These are phyloP conservation scores for Oryza officinalis DNA, from an alignment of 176 grass and related monocot species.

Conservation along the genomic window DNA sequence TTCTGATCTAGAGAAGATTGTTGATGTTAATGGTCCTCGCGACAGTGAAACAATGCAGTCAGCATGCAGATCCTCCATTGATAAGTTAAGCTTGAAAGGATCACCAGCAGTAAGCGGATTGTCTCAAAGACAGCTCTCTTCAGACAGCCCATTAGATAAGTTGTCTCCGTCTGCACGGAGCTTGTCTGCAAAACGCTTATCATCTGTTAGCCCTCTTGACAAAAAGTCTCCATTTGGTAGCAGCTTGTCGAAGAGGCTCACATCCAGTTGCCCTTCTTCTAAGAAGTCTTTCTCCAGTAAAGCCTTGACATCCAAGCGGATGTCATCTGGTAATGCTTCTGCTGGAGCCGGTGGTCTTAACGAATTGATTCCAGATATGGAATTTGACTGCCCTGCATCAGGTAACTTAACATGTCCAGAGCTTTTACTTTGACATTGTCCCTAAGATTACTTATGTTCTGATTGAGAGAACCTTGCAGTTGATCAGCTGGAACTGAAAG, in stretches of 20 bases:
- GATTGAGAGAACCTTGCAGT: slow-evolving; percentile 38
- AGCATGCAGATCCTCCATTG: slow-evolving; percentile 10
- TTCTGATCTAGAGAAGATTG: slow-evolving; percentile 22
- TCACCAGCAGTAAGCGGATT: neutral
- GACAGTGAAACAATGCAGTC: slow-evolving; percentile 14
- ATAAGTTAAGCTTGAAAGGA: slow-evolving; percentile 10
- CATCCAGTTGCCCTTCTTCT: slow-evolving; percentile 34
- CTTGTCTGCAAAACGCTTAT: slow-evolving; percentile 32
- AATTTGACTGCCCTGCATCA: neutral
- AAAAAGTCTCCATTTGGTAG: slow-evolving; percentile 29
- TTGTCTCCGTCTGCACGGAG: slow-evolving; percentile 6
- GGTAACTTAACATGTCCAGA: slow-evolving; percentile 35
- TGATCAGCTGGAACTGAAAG: slow-evolving; percentile 9
- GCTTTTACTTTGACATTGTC: slow-evolving; percentile 13
- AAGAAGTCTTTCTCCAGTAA: slow-evolving; percentile 25
- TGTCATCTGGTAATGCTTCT: slow-evolving; percentile 31
- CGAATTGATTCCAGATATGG: slow-evolving; percentile 30
- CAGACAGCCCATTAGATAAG: slow-evolving; percentile 7
- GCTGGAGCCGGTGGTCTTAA: neutral
- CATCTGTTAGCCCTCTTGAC: slow-evolving; percentile 20
- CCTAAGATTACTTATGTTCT: slow-evolving; percentile 27
- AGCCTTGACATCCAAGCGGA: slow-evolving; percentile 4
- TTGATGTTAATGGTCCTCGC: neutral
- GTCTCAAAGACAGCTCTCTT: slow-evolving; percentile 18
- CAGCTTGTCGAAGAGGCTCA: slow-evolving; percentile 27